These are phyloP conservation scores for Alternaria brassicae DNA, from an alignment of 2,329 filamentous ascomycete genomes.

Conservation along the genomic window DNA sequence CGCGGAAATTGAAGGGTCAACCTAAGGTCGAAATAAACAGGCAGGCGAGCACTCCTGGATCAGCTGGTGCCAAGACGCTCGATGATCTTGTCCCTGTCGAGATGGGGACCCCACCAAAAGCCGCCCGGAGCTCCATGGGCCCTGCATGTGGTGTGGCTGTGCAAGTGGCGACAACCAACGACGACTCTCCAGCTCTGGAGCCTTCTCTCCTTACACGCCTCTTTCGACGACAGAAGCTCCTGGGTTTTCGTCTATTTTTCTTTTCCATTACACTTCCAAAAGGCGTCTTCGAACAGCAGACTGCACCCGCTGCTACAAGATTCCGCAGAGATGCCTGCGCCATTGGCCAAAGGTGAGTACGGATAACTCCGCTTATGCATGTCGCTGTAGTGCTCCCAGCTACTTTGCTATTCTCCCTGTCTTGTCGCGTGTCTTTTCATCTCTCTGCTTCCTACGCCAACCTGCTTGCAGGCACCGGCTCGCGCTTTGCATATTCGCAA, in stretches of 20 bases:
- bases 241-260: not conserved
- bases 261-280: not conserved
- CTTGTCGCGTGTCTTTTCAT: not conserved
- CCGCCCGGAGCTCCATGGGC: conserved; percentile 2
- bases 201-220: conserved; percentile 5
- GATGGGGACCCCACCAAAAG: conserved; percentile 16
- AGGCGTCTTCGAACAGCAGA: not conserved
- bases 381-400: conserved; percentile 30
- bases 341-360: conserved; percentile 51
- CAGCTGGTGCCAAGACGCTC: no score
- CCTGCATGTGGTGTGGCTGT: conserved; percentile 18
- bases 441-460: conserved; percentile 29
- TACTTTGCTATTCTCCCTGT: not conserved
- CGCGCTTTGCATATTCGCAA: conserved; percentile 22
- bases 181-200: conserved; percentile 1
- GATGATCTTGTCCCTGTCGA: no score
- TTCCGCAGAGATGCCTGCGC: conserved; percentile 46
- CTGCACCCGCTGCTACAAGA: not conserved
- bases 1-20: no score
- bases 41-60: no score
- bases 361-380: conserved; percentile 31
- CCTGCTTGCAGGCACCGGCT: conserved; percentile 43
- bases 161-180: conserved; percentile 14
- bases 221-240: not conserved
- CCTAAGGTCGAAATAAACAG: no score